Percentiles rank a stretch among this genome's conserved stretches.
phyloP scores from a whole-genome alignment of 1,139 yeast genomes.

The Nematodospora anomalae region DNA sequence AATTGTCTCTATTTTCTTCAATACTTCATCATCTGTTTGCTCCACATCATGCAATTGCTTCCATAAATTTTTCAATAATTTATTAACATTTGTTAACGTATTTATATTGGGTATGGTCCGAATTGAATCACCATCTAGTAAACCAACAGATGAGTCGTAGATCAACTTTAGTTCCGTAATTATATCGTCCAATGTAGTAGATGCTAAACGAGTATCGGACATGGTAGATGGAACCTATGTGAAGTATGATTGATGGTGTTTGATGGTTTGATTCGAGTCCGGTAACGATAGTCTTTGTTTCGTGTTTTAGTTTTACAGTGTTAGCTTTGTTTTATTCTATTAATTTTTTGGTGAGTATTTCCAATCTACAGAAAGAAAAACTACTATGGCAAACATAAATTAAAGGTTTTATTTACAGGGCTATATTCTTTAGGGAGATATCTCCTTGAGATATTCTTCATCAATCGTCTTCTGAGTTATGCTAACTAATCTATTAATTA shows the following conservation, averaged over 20 bases:
- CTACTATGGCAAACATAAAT: not conserved
- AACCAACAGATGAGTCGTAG: slow-evolving; percentile 60
- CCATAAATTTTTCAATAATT: slow-evolving; percentile 48
- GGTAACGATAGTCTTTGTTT: not conserved
- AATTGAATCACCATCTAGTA: slow-evolving; percentile 58
- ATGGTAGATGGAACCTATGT: slow-evolving; percentile 10
- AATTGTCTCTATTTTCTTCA: slow-evolving; percentile 23
- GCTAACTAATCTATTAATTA: slow-evolving; percentile 37
- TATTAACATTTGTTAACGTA: slow-evolving; percentile 46
- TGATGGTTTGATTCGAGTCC: not conserved
- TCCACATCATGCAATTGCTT: slow-evolving; percentile 51
- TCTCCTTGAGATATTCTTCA: slow-evolving; percentile 26
- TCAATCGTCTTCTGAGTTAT: slow-evolving; percentile 35
- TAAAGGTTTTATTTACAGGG: slow-evolving; percentile 3
- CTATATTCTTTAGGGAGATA: slow-evolving; percentile 23
- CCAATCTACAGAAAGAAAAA: not conserved
- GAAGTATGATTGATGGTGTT: not conserved
- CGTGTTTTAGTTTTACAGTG: not conserved
- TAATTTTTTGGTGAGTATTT: slow-evolving; percentile 4
- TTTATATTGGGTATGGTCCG: slow-evolving; percentile 48
- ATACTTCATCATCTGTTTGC: slow-evolving; percentile 40
- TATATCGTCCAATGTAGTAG: slow-evolving; percentile 51
- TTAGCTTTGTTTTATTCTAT: not conserved
- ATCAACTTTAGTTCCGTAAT: slow-evolving; percentile 52
- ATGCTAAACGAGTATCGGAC: slow-evolving; percentile 32